These are phyloP conservation scores for Zalaria obscura DNA, from an alignment of 2,329 filamentous ascomycete species.

Conservation along the genomic window DNA sequence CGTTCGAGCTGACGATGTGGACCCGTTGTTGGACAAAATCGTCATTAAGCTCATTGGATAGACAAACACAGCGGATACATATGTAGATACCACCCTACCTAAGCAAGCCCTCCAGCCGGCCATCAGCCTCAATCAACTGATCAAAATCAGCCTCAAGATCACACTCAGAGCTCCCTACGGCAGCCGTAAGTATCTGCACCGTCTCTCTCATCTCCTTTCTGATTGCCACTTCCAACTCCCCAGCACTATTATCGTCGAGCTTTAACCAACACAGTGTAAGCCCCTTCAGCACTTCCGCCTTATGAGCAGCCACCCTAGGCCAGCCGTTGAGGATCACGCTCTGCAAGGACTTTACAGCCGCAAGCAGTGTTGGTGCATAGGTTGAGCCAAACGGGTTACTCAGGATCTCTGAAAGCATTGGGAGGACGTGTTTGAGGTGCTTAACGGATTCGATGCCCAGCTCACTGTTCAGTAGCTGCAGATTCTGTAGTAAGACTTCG, in stretches of 20 bases:
- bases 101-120: slow-evolving; percentile 14
- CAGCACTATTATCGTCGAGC: slow-evolving; percentile 6
- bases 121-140: slow-evolving; percentile 15
- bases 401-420: slow-evolving; percentile 50
- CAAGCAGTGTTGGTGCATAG: slow-evolving; percentile 38
- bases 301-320: slow-evolving; percentile 51
- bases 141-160: slow-evolving; percentile 13
- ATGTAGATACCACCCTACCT: background rate
- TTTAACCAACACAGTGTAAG: slow-evolving; percentile 28
- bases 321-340: slow-evolving; percentile 49
- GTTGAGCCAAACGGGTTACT: slow-evolving; percentile 53
- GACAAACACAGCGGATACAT: too few species aligned
- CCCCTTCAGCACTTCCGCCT: slow-evolving; percentile 49
- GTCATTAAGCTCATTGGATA: too few species aligned
- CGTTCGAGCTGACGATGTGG: too few species aligned
- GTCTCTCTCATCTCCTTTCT: slow-evolving; percentile 9
- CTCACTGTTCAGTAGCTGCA: slow-evolving; percentile 34
- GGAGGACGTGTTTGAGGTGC: slow-evolving; percentile 56
- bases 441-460: slow-evolving; percentile 51
- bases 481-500: slow-evolving; percentile 38
- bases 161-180: slow-evolving; percentile 9
- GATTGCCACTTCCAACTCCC: slow-evolving; percentile 9
- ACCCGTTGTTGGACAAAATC: too few species aligned
- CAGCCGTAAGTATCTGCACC: slow-evolving; percentile 13
- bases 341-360: slow-evolving; percentile 40